These are phyloP conservation scores for Acanthamoeba healyi DNA, from an alignment of 208 protist genomes.

Conservation along the genomic window DNA sequence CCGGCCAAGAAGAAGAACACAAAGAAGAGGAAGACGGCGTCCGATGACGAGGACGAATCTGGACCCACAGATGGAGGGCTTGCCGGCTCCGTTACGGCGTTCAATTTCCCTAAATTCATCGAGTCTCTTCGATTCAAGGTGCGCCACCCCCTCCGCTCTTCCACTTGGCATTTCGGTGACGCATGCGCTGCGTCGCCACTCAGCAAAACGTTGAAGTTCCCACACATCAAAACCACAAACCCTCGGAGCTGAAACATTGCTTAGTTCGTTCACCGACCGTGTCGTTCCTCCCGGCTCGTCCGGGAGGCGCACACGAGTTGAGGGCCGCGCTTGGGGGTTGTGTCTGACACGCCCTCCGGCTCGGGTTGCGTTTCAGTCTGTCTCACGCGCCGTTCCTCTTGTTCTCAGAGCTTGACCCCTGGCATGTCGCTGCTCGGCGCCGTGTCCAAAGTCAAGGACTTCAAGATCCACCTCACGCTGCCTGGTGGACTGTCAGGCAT, in stretches of 20 bases:
- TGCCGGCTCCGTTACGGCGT: slow-evolving; percentile 38
- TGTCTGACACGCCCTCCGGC: too few relatives aligned
- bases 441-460: slow-evolving; percentile 66
- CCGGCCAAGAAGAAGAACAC: not conserved
- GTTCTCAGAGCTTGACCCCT: not conserved
- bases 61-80: not conserved
- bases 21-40: not conserved
- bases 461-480: slow-evolving; percentile 34
- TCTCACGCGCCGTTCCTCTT: not conserved
- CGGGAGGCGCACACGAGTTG: not conserved
- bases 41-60: not conserved
- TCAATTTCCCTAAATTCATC: not conserved
- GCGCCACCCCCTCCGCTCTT: not conserved
- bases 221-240: not conserved
- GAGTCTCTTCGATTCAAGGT: slow-evolving; percentile 32
- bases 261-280: too few relatives aligned
- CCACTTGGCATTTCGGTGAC: too few relatives aligned
- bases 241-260: slow-evolving; percentile 14
- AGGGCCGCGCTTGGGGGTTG: not conserved
- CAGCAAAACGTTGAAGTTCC: slow-evolving; percentile 7
- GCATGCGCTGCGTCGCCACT: not conserved
- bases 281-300: too few relatives aligned
- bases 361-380: too few relatives aligned
- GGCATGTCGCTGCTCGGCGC: slow-evolving; percentile 71
- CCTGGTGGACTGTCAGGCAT: slow-evolving; percentile 8